These are phyloP conservation scores for Fusarium siculi DNA, from an alignment of 2,329 filamentous ascomycete genomes.

Conservation along the genomic window DNA sequence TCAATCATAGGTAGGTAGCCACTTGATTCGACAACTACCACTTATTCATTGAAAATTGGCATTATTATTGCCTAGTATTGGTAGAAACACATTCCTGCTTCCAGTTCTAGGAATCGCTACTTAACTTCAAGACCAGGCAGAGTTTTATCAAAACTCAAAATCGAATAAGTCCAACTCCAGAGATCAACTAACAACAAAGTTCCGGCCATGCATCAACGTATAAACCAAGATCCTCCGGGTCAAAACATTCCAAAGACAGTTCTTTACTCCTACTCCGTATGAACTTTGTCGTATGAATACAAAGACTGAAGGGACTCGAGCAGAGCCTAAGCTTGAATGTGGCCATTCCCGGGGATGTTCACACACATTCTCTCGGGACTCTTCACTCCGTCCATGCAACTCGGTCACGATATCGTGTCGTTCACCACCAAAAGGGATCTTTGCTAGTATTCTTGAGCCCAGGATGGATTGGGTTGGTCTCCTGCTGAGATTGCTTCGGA, in stretches of 20 bases:
- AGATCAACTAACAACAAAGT: neutral
- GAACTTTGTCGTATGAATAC: neutral
- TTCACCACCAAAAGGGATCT: conserved; percentile 15
- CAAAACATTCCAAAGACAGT: neutral
- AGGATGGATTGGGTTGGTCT: neutral
- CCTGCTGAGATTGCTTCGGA: neutral
- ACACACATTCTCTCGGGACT: neutral
- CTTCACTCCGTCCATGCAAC: neutral
- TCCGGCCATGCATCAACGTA: neutral
- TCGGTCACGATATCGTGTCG: neutral
- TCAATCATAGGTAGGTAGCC: neutral
- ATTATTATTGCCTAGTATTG: neutral
- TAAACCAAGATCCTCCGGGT: neutral
- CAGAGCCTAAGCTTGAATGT: neutral
- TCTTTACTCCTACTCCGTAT: neutral
- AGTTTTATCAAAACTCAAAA: neutral
- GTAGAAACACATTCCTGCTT: neutral
- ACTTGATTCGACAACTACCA: neutral
- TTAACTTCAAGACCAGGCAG: neutral
- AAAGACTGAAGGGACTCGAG: neutral
- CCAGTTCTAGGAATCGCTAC: neutral
- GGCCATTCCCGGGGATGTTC: neutral
- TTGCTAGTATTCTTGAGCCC: conserved; percentile 5
- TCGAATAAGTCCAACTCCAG: neutral
- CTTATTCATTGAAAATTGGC: neutral